These are phyloP conservation scores for Raffaelea arxii DNA, from an alignment of 2,329 filamentous ascomycete genomes.

Conservation along the genomic window DNA sequence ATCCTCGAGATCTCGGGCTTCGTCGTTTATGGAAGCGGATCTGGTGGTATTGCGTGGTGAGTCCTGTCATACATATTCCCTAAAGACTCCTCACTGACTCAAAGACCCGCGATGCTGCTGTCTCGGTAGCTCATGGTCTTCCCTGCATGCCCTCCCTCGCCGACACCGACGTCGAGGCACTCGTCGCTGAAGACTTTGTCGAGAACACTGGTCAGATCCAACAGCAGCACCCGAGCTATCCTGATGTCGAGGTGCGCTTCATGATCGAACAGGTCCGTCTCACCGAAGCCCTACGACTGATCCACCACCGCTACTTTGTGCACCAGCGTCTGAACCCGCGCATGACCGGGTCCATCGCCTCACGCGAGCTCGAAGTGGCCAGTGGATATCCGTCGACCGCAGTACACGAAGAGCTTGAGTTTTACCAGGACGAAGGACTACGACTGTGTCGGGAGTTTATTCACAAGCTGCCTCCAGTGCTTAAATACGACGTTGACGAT, in stretches of 20 bases:
- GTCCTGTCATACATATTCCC: neutral
- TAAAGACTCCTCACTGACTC: too few species aligned
- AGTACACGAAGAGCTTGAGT: neutral
- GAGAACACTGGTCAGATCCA: conserved; percentile 4
- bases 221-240: conserved; percentile 2
- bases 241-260: conserved; percentile 4
- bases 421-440: conserved; percentile 6
- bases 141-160: conserved; percentile 8
- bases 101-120: conserved; percentile 10
- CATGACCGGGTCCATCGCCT: conserved; percentile 2
- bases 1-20: neutral
- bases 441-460: conserved; percentile 2
- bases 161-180: conserved; percentile 9
- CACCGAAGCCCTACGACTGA: neutral
- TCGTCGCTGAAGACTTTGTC: conserved; percentile 9
- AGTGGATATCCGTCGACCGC: neutral
- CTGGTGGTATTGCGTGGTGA: conserved; percentile 11
- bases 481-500: conserved; percentile 8
- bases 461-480: neutral
- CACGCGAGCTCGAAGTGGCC: conserved; percentile 2
- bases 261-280: conserved; percentile 8
- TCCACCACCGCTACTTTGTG: conserved; percentile 8
- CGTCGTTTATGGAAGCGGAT: conserved; percentile 9
- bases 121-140: conserved; percentile 10
- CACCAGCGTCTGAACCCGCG: conserved; percentile 4